Evolutionary conservation across 371 early-diverging fungal genomes (phyloP), one percentile per base, ranked within the genome.

Genomic region (Phascolomyces articulosus): DNA sequence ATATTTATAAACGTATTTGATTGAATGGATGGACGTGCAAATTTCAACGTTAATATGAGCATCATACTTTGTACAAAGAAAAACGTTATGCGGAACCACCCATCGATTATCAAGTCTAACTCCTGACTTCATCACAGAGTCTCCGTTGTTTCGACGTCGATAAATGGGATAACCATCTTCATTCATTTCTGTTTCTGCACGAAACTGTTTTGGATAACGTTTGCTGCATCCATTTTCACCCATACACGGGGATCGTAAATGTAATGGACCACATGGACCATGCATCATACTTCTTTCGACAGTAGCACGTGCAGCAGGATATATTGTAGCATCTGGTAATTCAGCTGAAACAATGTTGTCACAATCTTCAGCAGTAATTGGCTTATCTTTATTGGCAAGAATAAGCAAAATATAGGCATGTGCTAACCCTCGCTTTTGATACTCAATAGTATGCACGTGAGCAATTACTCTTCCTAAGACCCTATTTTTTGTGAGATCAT

Each of bases 11-110:
- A n/a, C n/a, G n/a, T n/a, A n/a, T n/a, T n/a, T n/a, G n/a, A n/a
- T n/a, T n/a, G n/a, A n/a, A n/a, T n/a, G n/a, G 3, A 9, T 15
- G 18, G 1, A n/a, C 1, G 26, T 28, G 27, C 78, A 78, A 1
- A 73, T 54, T 57, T 82, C 76, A 1, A 82, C 75, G 57, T 82
- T 75, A 40, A 78, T 78, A 53, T 78, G 74, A 0, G 60, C 73
- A 48, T 74, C 65, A 65, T 75, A 82, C 60, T 77, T 82, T 0
- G 73, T 72, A 10, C 23, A 27, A 1, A 78, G 63, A 24, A 58
- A 78, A 0, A 47, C 71, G 40, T 71, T 82, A 38, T 78, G 58
- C 1, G 75, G 77, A 1, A 77, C 71, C 21, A 74, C 62, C 72
- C 69, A 73, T 11, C 60, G 7, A 54, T 78, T 77, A 34, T 73